Evolutionary conservation across 2,329 filamentous ascomycete species (phyloP), one percentile per base, ranked within the genome.

Genomic region (Colletotrichum cuscutae): DNA sequence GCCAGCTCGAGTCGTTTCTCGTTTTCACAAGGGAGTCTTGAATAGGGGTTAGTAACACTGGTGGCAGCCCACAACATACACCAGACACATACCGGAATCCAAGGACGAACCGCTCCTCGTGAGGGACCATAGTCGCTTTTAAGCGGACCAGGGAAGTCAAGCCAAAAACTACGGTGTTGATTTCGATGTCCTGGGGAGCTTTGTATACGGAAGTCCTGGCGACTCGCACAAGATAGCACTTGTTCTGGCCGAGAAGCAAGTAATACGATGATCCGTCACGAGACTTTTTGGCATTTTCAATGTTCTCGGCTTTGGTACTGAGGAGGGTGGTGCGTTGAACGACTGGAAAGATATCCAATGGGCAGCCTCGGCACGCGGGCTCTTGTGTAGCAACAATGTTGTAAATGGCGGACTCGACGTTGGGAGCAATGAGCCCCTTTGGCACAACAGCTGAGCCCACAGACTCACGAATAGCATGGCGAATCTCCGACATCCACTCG

Each of bases 91-190:
- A 88, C 85, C 88, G 86, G 76, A 90, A 90, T 32, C 84, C 82
- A 75, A 90, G 83, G 46, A 86, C 84, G 76, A 90, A 90, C 19
- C 88, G 83, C 78, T 90, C 88, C 75, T 90, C 88, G 71, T 88
- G 85, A 3, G 84, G 82, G 2, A 81, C 80, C 76, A 87, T 86
- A 37, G 87, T 87, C 1, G 87, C 87, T 65, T 83, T 84, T 74
- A 90, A 86, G 19, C 82, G 82, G 68, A 87, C 86, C 67, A 90
- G 80, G 0, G 85, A 88, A 7, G 89, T 85, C 30, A 89, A 80
- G 1, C 89, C 89, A 72, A 87, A 89, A 1, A 83, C 83, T 61
- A 84, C 82, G n/a, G 86, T 83, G 71, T 83, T 86, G 37, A 87
- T 81, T 6, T 85, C 84, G n/a, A 88, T 80, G n/a, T 88, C 85